Base-by-base conservation (phyloP, 768 basidiomycete species). In the Leccinum ochraceum region DNA sequence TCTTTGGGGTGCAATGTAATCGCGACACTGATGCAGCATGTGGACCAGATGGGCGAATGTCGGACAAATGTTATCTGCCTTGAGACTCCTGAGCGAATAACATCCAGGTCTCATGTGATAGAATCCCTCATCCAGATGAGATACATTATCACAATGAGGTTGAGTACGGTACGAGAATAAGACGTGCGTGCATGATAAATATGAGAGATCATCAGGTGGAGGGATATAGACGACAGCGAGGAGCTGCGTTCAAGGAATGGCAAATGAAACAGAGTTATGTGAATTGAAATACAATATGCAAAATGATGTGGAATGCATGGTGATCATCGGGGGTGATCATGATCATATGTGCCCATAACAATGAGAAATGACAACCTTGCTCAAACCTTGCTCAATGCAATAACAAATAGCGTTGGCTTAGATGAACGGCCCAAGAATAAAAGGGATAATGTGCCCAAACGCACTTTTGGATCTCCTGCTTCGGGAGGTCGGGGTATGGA, bases 391-490 rank as follows among this genome's bases (percentile, higher is more conserved):
- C 22, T 56, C 50, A 14, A 61, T 54, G 49, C 39, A 53, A 62
- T 26, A 24, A 53, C n/a, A 17, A 52, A 61, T 39, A 44, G 36
- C 22, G 9, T 44, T 20, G 34, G 34, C 42, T 56, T 52, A 55
- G 8, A 50, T 30, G 54, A 53, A 59, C 34, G 56, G 17, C 44
- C 57, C 28, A 32, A 60, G 54, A 58, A 56, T 2, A 14, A 16
- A 10, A 13, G 57, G 14, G 10, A 16, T 22, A 20, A 20, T 32
- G 48, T 34, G 59, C 59, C 17, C 37, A 36, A 34, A 48, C 3
- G 26, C 55, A 39, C 58, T 67, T 70, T 69, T 66, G 11, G 10
- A 28, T 1, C 52, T 36, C 36, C 26, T 3, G 14, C 30, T 22
- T 44, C 10, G 48, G 36, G 1, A 28, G 34, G 20, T 50, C 16